Percentiles rank a stretch among this genome's conserved stretches.
phyloP scores from a whole-genome alignment of 2,329 filamentous ascomycete genomes.

The Graphilbum sp. region DNA sequence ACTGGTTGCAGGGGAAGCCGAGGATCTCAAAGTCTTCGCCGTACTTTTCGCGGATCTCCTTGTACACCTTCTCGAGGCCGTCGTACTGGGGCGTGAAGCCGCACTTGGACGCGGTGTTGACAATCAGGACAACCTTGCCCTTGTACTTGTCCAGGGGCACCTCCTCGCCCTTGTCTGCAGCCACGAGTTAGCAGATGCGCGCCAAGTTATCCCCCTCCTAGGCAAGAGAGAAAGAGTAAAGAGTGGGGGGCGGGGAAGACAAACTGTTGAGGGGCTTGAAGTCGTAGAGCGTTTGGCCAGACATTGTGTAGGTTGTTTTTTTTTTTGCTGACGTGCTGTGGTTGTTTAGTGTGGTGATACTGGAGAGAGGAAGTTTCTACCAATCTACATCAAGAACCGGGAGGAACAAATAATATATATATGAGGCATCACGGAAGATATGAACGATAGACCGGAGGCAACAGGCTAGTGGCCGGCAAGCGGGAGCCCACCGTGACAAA shows the following conservation, averaged over 20 bases:
- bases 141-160: constrained; percentile 56
- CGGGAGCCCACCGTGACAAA: too few relatives aligned
- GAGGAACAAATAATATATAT: too few relatives aligned
- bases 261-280: constrained; percentile 71
- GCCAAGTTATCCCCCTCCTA: too few relatives aligned
- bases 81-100: constrained; percentile 95
- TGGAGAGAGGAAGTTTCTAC: too few relatives aligned
- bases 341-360: too few relatives aligned
- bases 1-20: constrained; percentile 98
- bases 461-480: too few relatives aligned
- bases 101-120: constrained; percentile 98
- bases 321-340: not conserved
- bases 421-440: too few relatives aligned
- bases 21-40: constrained; percentile 70
- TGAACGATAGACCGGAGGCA: too few relatives aligned
- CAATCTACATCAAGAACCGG: too few relatives aligned
- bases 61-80: constrained; percentile 82
- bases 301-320: constrained; percentile 29
- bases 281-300: constrained; percentile 70
- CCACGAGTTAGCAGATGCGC: not conserved
- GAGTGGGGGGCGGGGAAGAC: constrained; percentile 16
- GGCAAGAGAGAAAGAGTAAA: too few relatives aligned
- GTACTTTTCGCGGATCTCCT: constrained; percentile 52
- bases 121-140: constrained; percentile 86
- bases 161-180: constrained; percentile 53